Evolutionary conservation across 345 rosid genomes (phyloP).

Genomic region (Zanthoxylum bungeanum): DNA sequence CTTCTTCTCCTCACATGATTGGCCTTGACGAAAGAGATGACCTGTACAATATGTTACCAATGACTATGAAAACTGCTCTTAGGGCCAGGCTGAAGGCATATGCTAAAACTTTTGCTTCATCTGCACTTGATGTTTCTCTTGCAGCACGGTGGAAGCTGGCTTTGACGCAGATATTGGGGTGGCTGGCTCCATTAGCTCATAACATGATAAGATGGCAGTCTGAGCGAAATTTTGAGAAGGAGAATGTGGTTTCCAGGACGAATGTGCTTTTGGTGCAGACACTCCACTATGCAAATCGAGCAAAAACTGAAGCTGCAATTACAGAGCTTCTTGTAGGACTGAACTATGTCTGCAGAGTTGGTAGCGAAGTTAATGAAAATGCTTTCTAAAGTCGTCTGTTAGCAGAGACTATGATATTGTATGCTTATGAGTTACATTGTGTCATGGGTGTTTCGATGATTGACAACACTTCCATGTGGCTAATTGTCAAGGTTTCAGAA

Average conservation of each 20-base stretch:
- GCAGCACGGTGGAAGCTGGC: slow-evolving; percentile 44
- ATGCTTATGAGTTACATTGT: slow-evolving; percentile 1
- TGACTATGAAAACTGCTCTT: slow-evolving; percentile 34
- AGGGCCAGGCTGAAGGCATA: slow-evolving; percentile 39
- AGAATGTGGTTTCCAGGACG: slow-evolving; percentile 34
- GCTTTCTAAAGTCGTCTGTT: slow-evolving; percentile 6
- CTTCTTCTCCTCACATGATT: slow-evolving; percentile 44
- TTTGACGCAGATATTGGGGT: slow-evolving; percentile 39
- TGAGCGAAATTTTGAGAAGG: slow-evolving; percentile 52
- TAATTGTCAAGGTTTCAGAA: neutral
- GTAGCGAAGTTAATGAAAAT: slow-evolving; percentile 19
- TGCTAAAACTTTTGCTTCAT: slow-evolving; percentile 30
- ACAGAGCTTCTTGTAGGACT: slow-evolving; percentile 61
- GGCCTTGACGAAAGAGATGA: slow-evolving; percentile 45
- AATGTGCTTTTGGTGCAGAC: slow-evolving; percentile 62
- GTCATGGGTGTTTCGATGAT: neutral
- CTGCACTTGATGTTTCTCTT: slow-evolving; percentile 39
- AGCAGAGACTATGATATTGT: neutral
- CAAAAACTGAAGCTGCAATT: slow-evolving; percentile 62
- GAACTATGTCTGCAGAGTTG: slow-evolving; percentile 41
- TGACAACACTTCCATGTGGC: neutral
- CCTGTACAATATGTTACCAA: slow-evolving; percentile 54
- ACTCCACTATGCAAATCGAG: slow-evolving; percentile 52
- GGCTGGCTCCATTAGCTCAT: slow-evolving; percentile 66
- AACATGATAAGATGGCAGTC: slow-evolving; percentile 59